phyloP scores from a whole-genome alignment of 805 yeast genomes.

The Wickerhamiella alocasiicola region DNA sequence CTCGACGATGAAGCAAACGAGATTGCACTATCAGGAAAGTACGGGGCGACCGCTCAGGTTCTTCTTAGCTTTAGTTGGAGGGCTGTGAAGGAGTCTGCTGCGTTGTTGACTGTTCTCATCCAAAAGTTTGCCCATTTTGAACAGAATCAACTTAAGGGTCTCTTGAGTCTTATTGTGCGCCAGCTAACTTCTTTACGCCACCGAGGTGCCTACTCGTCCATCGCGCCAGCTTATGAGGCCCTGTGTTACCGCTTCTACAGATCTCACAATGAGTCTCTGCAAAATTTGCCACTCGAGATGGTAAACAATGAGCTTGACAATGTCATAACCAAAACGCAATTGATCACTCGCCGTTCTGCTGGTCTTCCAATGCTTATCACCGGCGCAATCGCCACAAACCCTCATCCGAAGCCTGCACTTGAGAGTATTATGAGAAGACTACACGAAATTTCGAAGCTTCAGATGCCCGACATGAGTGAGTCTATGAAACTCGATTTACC shows the following conservation, averaged over 20 bases:
- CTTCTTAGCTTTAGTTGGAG: slow-evolving; percentile 69
- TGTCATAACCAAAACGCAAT: slow-evolving; percentile 46
- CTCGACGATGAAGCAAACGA: slow-evolving; percentile 31
- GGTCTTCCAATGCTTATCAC: slow-evolving; percentile 76
- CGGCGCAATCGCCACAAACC: slow-evolving; percentile 51
- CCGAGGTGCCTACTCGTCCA: slow-evolving; percentile 84
- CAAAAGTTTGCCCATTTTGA: slow-evolving; percentile 19
- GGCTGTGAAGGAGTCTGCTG: slow-evolving; percentile 62
- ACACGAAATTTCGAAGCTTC: slow-evolving; percentile 40
- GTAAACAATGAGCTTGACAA: slow-evolving; percentile 40
- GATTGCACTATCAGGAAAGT: slow-evolving; percentile 18
- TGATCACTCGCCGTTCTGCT: slow-evolving; percentile 81
- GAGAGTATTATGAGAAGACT: slow-evolving; percentile 40
- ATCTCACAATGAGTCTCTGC: neutral
- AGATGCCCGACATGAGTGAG: slow-evolving; percentile 33
- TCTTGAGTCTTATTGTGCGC: slow-evolving; percentile 45
- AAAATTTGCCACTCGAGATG: slow-evolving; percentile 42
- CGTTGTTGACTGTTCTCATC: slow-evolving; percentile 29
- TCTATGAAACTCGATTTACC: slow-evolving; percentile 60
- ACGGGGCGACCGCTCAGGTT: slow-evolving; percentile 30
- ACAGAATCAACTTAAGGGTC: slow-evolving; percentile 31
- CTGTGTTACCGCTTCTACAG: slow-evolving; percentile 47
- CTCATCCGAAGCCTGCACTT: slow-evolving; percentile 32
- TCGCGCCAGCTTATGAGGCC: slow-evolving; percentile 65
- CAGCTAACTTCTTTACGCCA: slow-evolving; percentile 71